Conservation (phyloP, 129 eudicot species). For the Tagetes patula region DNA sequence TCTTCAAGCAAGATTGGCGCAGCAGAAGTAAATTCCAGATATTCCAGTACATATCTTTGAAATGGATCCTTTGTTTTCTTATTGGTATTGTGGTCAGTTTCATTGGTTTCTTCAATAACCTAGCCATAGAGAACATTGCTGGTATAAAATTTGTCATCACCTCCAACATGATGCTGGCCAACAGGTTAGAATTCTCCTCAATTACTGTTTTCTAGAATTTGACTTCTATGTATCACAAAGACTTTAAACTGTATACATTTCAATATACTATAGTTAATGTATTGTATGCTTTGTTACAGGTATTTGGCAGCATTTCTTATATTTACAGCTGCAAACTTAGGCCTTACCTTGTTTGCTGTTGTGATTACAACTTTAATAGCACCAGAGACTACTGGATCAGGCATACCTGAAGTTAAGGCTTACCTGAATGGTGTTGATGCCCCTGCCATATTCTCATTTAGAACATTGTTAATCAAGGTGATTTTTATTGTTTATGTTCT, state of each 20-base stretch:
- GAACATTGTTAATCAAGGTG: conserved; percentile 80
- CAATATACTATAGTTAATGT: not conserved
- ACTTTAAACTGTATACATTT: not conserved
- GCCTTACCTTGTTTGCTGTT: conserved; percentile 75
- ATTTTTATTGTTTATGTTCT: conserved; percentile 13
- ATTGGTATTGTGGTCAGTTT: conserved; percentile 62
- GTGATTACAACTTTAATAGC: conserved; percentile 66
- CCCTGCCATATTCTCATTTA: conserved; percentile 72
- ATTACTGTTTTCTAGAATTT: not conserved
- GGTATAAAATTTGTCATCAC: conserved; percentile 85
- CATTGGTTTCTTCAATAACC: conserved; percentile 71
- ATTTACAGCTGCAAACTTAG: conserved; percentile 74
- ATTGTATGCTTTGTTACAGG: conserved; percentile 41
- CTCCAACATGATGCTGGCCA: conserved; percentile 75
- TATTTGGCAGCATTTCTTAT: conserved; percentile 61
- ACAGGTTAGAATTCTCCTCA: conserved; percentile 39
- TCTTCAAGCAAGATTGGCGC: conserved; percentile 92
- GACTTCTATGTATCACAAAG: conserved; percentile 16
- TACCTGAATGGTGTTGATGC: conserved; percentile 96
- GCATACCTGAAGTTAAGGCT: conserved; percentile 98
- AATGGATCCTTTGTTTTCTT: conserved; percentile 76
- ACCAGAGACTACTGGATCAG: conserved; percentile 95
- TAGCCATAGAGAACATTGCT: conserved; percentile 84
- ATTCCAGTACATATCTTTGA: conserved; percentile 61
- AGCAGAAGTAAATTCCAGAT: conserved; percentile 56